These are phyloP conservation scores for Blumeria graminis DNA, from an alignment of 2,329 filamentous ascomycete genomes.

Conservation along the genomic window DNA sequence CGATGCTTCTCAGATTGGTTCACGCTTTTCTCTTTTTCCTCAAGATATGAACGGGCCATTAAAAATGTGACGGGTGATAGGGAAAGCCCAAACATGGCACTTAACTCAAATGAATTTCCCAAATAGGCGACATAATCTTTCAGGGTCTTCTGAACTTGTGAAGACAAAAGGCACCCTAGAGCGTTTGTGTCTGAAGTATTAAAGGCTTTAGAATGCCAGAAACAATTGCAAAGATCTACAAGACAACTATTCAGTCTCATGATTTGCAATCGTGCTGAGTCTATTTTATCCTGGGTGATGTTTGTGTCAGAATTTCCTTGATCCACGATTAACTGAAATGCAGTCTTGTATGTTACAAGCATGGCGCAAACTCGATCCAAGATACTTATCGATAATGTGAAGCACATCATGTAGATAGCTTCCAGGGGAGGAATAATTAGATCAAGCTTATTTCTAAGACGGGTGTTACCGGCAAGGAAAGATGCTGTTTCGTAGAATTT, in stretches of 20 bases:
- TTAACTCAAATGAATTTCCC: conserved; percentile 23
- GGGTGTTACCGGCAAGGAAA: conserved; percentile 26
- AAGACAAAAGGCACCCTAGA: conserved; percentile 25
- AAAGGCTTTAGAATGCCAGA: conserved; percentile 58
- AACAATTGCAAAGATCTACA: conserved; percentile 66
- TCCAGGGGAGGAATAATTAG: conserved; percentile 43
- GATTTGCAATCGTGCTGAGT: conserved; percentile 16
- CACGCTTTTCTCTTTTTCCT: conserved; percentile 30
- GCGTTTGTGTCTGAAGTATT: conserved; percentile 36
- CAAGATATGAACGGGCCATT: conserved; percentile 29
- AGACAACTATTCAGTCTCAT: conserved; percentile 46
- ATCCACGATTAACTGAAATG: conserved; percentile 42
- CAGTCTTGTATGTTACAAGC: conserved; percentile 47
- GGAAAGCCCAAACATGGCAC: conserved; percentile 31
- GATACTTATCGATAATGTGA: conserved; percentile 35
- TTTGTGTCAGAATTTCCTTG: conserved; percentile 13
- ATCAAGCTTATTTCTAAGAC: conserved; percentile 29
- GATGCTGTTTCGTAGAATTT: conserved; percentile 45
- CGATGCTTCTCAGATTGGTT: conserved; percentile 26
- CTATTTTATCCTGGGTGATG: conserved; percentile 17
- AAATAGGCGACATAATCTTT: conserved; percentile 24
- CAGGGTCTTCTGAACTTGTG: conserved; percentile 22
- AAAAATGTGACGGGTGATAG: conserved; percentile 31
- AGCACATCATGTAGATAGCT: conserved; percentile 47
- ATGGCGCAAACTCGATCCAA: conserved; percentile 46